phyloP scores from a whole-genome alignment of 306 rosid genomes.

The Quercus dentata region DNA sequence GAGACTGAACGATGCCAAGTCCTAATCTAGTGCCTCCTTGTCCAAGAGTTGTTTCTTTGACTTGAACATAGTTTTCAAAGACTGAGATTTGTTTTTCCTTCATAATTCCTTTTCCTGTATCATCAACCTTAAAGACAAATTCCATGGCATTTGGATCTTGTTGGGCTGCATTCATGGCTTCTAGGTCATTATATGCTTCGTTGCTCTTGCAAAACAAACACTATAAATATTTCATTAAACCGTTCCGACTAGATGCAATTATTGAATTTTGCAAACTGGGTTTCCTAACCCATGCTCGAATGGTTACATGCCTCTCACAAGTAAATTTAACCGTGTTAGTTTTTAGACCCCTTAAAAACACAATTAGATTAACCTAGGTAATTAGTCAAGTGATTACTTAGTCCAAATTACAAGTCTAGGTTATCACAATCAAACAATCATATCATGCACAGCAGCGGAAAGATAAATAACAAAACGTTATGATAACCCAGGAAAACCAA shows the following conservation, averaged over 20 bases:
- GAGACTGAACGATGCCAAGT: slow-evolving; percentile 80
- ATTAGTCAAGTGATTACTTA: too few species aligned
- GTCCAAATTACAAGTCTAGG: too few species aligned
- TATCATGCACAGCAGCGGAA: too few species aligned
- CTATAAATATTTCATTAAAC: slow-evolving; percentile 15
- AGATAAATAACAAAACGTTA: too few species aligned
- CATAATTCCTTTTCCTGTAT: slow-evolving; percentile 83
- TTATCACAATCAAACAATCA: too few species aligned
- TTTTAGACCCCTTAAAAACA: too few species aligned
- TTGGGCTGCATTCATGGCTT: slow-evolving; percentile 24
- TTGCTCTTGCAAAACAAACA: slow-evolving; percentile 36
- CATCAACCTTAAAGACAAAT: slow-evolving; percentile 76
- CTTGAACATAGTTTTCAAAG: slow-evolving; percentile 76
- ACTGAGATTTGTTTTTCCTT: slow-evolving; percentile 57
- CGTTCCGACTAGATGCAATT: slow-evolving; percentile 20
- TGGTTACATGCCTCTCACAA: slow-evolving; percentile 50
- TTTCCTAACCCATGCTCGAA: slow-evolving; percentile 61
- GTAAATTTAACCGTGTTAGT: slow-evolving; percentile 51
- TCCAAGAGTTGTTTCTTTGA: slow-evolving; percentile 51
- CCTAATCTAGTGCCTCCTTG: slow-evolving; percentile 87
- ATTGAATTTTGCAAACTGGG: slow-evolving; percentile 39
- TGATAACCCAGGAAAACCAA: too few species aligned
- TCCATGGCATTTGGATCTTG: slow-evolving; percentile 41
- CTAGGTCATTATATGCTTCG: slow-evolving; percentile 5
- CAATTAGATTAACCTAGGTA: too few species aligned